Base-by-base conservation (phyloP, 306 rosid species). In the Trifolium dubium region DNA sequence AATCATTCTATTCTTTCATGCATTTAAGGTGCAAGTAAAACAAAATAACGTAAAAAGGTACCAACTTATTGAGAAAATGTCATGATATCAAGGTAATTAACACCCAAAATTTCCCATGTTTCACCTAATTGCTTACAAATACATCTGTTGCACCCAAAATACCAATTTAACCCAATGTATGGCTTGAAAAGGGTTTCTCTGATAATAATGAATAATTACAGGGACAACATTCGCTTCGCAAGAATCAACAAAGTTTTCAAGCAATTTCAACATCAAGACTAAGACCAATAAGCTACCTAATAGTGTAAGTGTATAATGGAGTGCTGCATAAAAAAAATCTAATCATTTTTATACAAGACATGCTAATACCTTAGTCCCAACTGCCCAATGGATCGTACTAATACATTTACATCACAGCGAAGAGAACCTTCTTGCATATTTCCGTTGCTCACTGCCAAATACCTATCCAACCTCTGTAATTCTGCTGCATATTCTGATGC, bases 361-460 rank as follows among this genome's bases (percentile, higher is more conserved):
- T 40, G 34, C 56, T n/a, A 71, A 19, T 80, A 86, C 97, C 96
- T 89, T 94, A 15, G 98, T 94, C 73, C 97, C 97, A 76, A 83
- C 75, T 89, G 97, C 67, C 92, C 95, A 69, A 91, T 79, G 54
- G 97, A 97, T 58, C 97, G 92, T 75, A 93, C 82, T 7, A 97
- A 91, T 67, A 94, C 82, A 81, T 94, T 94, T 64, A 91, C 97
- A 83, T 94, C 98, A n/a, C 97, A 94, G 72, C 95, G 91, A 78
- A 94, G 96, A 30, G 98, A 94, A 56, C 97, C 97, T 84, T 94
- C 98, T 88, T 91, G 96, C 97, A 91, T 91, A 79, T 94, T 91
- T 64, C 98, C 98, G 79, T 94, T 94, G 90, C 97, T 80, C 73
- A 94, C 94, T 75, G 92, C 96, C 86, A 94, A 85, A 85, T 94